Evolutionary conservation across 2,329 filamentous ascomycete species (phyloP).

Genomic region (Botryotinia calthae): DNA sequence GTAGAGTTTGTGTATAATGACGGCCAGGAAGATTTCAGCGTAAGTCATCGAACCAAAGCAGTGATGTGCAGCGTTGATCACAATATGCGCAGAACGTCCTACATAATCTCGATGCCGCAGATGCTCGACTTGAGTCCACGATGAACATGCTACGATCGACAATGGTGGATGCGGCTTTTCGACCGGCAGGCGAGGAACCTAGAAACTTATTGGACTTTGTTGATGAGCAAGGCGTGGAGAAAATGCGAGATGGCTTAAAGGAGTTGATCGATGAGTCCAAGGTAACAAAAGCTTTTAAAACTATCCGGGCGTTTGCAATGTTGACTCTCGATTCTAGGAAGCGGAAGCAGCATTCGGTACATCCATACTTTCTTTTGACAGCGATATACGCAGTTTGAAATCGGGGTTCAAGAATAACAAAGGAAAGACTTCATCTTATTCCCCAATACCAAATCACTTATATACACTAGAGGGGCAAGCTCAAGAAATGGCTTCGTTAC

Average conservation of each 20-base stretch:
- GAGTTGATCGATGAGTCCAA: slow-evolving; percentile 69
- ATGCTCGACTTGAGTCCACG: slow-evolving; percentile 62
- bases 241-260: slow-evolving; percentile 64
- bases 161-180: slow-evolving; percentile 61
- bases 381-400: slow-evolving; percentile 66
- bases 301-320: neutral
- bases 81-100: slow-evolving; percentile 49
- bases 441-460: slow-evolving; percentile 47
- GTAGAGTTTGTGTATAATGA: slow-evolving; percentile 56
- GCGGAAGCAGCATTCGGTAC: slow-evolving; percentile 72
- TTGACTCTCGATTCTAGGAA: slow-evolving; percentile 41
- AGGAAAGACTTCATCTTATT: slow-evolving; percentile 35
- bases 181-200: slow-evolving; percentile 55
- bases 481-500: slow-evolving; percentile 74
- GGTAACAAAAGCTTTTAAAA: slow-evolving; percentile 41
- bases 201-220: slow-evolving; percentile 74
- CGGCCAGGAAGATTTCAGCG: slow-evolving; percentile 57
- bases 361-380: slow-evolving; percentile 66
- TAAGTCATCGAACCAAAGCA: neutral
- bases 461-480: slow-evolving; percentile 55
- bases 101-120: slow-evolving; percentile 63
- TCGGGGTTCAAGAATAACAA: slow-evolving; percentile 39
- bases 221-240: slow-evolving; percentile 66
- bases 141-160: slow-evolving; percentile 64
- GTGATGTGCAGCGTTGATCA: slow-evolving; percentile 17